Percentiles rank a stretch among this genome's conserved stretches.
Evolutionary conservation across 345 rosid genomes (phyloP).

Genomic region (Brassica incana): DNA sequence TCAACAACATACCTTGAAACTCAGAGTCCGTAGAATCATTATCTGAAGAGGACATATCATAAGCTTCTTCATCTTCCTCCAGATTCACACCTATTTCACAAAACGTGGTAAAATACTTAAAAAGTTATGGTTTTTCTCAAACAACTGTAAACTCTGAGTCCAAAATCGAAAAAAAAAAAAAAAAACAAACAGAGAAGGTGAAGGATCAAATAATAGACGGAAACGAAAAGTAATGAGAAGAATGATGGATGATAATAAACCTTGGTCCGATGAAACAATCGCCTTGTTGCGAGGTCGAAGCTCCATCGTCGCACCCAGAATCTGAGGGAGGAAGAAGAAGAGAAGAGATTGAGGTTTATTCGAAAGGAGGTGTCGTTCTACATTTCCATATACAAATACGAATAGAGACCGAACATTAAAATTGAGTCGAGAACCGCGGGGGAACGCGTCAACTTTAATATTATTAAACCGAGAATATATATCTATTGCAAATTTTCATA

Average conservation of each 20-base stretch:
- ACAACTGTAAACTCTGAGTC: not conserved
- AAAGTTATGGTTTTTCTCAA: not conserved
- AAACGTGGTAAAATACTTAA: too few relatives aligned
- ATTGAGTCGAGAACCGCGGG: not conserved
- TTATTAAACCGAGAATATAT: not conserved
- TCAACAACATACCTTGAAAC: slow-evolving; percentile 20
- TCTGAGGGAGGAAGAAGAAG: not conserved
- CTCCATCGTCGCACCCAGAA: not conserved
- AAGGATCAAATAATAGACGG: not conserved
- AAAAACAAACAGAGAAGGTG: too few relatives aligned
- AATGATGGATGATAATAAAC: not conserved
- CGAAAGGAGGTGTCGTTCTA: not conserved
- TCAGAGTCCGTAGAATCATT: slow-evolving; percentile 7
- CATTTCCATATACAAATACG: not conserved
- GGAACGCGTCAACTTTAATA: not conserved
- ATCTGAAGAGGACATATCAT: slow-evolving; percentile 12
- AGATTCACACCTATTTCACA: slow-evolving; percentile 9
- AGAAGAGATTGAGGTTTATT: not conserved
- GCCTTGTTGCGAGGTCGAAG: not conserved
- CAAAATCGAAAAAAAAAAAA: not conserved
- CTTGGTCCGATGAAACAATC: not conserved
- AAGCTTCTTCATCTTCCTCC: slow-evolving; percentile 18
- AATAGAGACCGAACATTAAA: not conserved
- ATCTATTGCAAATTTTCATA: not conserved
- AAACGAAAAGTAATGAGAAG: not conserved